A percentile compares a stretch with the other conserved stretches of the same genome.
Evolutionary conservation across 2,329 filamentous ascomycete species (phyloP).

Genomic region (Aspergillus pseudoviridinutans): DNA sequence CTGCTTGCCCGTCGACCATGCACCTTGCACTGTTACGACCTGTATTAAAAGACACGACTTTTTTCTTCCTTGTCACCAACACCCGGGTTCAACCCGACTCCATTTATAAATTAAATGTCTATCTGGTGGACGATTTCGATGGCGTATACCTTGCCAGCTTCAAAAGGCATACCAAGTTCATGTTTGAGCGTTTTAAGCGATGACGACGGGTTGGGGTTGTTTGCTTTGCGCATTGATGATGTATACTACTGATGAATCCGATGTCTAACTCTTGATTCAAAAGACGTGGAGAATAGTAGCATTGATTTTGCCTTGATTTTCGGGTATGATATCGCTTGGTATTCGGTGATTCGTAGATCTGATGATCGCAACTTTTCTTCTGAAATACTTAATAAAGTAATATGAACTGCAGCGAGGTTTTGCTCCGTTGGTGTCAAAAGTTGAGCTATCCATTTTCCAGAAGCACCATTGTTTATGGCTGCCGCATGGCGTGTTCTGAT

Average conservation of each 20-base stretch:
- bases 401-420: neutral
- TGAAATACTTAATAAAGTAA: neutral
- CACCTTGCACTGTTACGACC: slow-evolving; percentile 5
- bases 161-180: neutral
- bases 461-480: no score
- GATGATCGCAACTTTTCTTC: neutral
- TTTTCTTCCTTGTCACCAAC: neutral
- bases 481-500: no score
- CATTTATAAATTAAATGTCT: neutral
- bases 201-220: neutral
- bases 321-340: neutral
- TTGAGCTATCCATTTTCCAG: neutral
- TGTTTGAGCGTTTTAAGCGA: neutral
- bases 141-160: neutral
- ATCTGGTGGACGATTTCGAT: neutral
- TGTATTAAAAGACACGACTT: slow-evolving; percentile 6
- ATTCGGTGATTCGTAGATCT: neutral
- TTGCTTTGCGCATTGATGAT: neutral
- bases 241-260: neutral
- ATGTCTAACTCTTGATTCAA: neutral
- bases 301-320: neutral
- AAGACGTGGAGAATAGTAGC: neutral
- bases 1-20: neutral
- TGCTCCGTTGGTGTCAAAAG: neutral
- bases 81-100: neutral